Evolutionary conservation across 306 rosid genomes (phyloP).

Genomic region (Gleditsia sinensis): DNA sequence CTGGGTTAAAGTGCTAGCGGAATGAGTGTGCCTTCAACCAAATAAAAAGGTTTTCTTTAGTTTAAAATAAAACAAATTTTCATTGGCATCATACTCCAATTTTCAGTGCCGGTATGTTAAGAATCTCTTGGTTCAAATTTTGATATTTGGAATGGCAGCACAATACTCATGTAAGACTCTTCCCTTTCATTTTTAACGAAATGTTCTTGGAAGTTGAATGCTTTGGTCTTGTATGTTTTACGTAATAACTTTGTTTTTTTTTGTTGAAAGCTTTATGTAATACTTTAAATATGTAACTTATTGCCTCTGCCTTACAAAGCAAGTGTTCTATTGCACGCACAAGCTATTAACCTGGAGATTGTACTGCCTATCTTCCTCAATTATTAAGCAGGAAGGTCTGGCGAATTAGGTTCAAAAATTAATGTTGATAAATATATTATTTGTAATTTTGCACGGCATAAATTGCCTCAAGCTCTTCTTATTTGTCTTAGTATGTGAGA

Average conservation of each 20-base stretch:
- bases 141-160: background rate
- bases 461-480: background rate
- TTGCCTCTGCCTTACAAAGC: background rate
- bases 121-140: background rate
- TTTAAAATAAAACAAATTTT: background rate
- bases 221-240: background rate
- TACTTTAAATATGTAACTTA: background rate
- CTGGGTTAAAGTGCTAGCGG: background rate
- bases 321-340: too few relatives aligned
- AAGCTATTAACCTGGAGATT: too few relatives aligned
- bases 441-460: too few relatives aligned
- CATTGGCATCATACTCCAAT: background rate
- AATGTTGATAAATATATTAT: too few relatives aligned
- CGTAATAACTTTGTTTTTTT: too few relatives aligned
- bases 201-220: background rate
- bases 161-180: background rate
- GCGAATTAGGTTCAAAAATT: conserved; percentile 6
- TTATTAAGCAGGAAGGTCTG: background rate
- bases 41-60: background rate
- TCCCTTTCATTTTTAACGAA: background rate
- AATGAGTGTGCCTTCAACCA: background rate
- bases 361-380: too few relatives aligned
- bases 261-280: too few relatives aligned
- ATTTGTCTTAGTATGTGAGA: background rate
- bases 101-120: background rate